Base-by-base conservation (phyloP, 768 basidiomycete species). In the Coprinellus aureogranulatus region DNA sequence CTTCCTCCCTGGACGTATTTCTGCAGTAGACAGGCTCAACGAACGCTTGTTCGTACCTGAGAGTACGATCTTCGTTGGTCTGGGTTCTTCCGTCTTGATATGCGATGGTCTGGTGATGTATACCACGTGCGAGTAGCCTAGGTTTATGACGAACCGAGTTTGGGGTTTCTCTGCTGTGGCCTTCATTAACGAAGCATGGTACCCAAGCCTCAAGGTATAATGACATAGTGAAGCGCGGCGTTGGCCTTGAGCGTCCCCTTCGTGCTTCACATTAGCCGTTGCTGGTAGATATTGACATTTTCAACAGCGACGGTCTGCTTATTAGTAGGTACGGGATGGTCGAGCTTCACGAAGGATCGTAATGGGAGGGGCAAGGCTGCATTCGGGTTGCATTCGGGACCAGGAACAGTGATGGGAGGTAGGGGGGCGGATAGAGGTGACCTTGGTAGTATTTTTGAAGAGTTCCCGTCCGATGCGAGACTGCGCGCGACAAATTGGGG, bases 181-280 rank as follows among this genome's bases (percentile, higher is more conserved):
- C 52, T 83, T 81, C 75, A 98, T 96, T 56, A 98, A 71, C 2
- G 85, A 84, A 8, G 88, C 94, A 66, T 95, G 82, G 76, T 93
- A 99, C 1, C 96, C 95, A 31, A 99, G 94, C 96, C 60, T 98
- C 95, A 60, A 99, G 84, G 67, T 88, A 88, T 16, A 99, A 71
- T 14, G 92, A 87, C 9, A 92, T 79, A 0, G 81, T 81, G 75
- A 92, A 98, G 3, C 95, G 98, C 83, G 16, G 95, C 94, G 68
- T 98, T 98, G 62, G 81, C 77, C 68, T 97, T 90, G 62, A 94
- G 80, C 0, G 94, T 89, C 53, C 95, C 86, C 16, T 92, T 95
- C 45, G 92, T 85, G n/a, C 96, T 96, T 95, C 96, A 98, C 81
- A 92, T 88, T 57, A 88, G 83, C 42, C 92, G 85, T 71, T 98